These are phyloP conservation scores for Mikania micrantha DNA, from an alignment of 129 eudicot species.

Conservation along the genomic window DNA sequence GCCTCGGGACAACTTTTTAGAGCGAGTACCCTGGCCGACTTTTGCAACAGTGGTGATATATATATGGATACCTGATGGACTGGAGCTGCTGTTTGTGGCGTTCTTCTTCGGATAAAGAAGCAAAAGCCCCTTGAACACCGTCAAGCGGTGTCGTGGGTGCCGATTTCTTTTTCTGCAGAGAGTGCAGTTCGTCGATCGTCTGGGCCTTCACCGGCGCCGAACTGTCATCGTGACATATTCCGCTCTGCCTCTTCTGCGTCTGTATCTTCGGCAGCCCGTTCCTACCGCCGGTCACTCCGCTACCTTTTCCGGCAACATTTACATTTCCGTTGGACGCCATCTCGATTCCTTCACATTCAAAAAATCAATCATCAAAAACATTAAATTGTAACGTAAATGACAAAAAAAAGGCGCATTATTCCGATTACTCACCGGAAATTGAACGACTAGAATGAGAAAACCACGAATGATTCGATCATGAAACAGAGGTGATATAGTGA, in stretches of 20 bases:
- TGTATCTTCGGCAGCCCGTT: constrained; percentile 63
- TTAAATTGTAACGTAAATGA: not conserved
- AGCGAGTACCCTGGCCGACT: too few species aligned
- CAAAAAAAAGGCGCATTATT: not conserved
- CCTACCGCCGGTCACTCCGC: constrained; percentile 35
- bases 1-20: too few species aligned
- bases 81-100: constrained; percentile 62
- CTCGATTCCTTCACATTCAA: constrained; percentile 16
- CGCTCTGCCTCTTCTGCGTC: constrained; percentile 36
- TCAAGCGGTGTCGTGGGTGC: constrained; percentile 66
- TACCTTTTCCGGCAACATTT: constrained; percentile 27
- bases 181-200: constrained; percentile 71
- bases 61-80: constrained; percentile 52
- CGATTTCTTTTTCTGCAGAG: constrained; percentile 65
- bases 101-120: constrained; percentile 46
- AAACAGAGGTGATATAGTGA: constrained; percentile 5
- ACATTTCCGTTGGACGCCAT: constrained; percentile 51
- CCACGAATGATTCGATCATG: constrained; percentile 36
- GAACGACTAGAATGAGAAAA: constrained; percentile 6
- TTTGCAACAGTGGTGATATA: too few species aligned
- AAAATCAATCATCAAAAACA: not conserved
- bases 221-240: constrained; percentile 55
- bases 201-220: constrained; percentile 59
- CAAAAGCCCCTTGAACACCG: constrained; percentile 46
- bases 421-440: constrained; percentile 17